Base-by-base conservation (phyloP, 2,329 filamentous ascomycete genomes). In the Saccharata proteae region DNA sequence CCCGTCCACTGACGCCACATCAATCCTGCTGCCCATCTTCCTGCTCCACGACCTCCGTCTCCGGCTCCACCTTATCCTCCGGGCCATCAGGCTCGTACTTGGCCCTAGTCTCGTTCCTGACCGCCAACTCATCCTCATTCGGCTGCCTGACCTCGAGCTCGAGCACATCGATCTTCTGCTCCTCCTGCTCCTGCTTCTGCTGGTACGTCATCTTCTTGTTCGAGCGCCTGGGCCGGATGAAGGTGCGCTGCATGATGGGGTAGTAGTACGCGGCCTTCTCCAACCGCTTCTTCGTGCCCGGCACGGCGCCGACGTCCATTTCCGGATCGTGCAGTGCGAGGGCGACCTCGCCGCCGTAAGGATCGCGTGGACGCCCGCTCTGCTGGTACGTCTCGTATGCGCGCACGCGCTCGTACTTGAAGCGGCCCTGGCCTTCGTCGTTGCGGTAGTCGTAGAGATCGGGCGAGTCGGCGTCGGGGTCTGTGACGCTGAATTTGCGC, bases 351-450 rank as follows among this genome's bases (percentile, higher is more conserved):
- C 75, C 68, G 36, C 62, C 64, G 41, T 69, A 72, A 18, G 62
- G 61, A 36, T 71, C 60, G 5, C 64, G 57, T 3, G 59, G 55
- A 38, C 66, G 62, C 27, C 66, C 58, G 4, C 56, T 52, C 44
- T 74, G 71, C 15, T 62, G 56, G 32, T 58, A 63, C 2, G 71
- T 74, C 37, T 73, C 70, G 49, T 76, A 78, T n/a, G 64, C 69
- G 21, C 72, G 67, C 14, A 70, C 46, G 33, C 68, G 66, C 32
- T 70, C 63, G 51, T 62, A 74, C 31, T 64, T 65, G 54, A 72
- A 71, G 43, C 54, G 61, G 10, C 39, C 41, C n/a, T 39, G 30
- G 16, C 32, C 35, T 19, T 65, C 58, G 33, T 68, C 61, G 37
- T 54, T 51, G 30, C 46, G 43, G 20, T 43, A 43, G 36, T 55